Evolutionary conservation across 441 rosid genomes (phyloP).

Genomic region (Gossypium aridum): DNA sequence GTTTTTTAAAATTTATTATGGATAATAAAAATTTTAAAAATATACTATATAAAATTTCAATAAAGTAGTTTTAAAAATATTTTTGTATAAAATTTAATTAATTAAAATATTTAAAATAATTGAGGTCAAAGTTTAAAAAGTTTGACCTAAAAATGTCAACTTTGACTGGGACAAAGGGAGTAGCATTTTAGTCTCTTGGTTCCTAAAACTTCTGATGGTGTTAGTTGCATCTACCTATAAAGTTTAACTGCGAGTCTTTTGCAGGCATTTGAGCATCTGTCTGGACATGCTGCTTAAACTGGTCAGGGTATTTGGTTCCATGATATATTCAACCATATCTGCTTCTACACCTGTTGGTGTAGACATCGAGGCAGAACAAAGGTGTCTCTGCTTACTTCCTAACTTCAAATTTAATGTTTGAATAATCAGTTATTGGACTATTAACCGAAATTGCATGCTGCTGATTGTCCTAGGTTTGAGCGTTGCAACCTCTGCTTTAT

Average conservation of each 20-base stretch:
- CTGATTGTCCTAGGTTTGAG: constrained; percentile 54
- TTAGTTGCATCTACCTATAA: background rate
- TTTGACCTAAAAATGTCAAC: too few species aligned
- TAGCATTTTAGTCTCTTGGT: background rate
- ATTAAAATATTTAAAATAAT: too few species aligned
- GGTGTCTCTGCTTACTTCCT: constrained; percentile 36
- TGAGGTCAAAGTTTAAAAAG: too few species aligned
- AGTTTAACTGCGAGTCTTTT: constrained; percentile 10
- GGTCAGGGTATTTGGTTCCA: constrained; percentile 71
- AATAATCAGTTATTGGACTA: background rate
- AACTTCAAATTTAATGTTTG: constrained; percentile 1
- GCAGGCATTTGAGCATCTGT: constrained; percentile 77
- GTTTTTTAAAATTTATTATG: too few species aligned
- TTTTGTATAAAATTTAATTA: too few species aligned
- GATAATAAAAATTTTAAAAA: too few species aligned
- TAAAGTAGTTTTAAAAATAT: too few species aligned
- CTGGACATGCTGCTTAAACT: constrained; percentile 83
- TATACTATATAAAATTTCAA: too few species aligned
- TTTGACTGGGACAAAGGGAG: too few species aligned
- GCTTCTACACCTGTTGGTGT: constrained; percentile 86
- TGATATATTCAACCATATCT: constrained; percentile 73
- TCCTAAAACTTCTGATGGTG: background rate
- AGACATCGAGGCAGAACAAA: constrained; percentile 96
- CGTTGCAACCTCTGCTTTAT: constrained; percentile 78
- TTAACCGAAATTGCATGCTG: constrained; percentile 13